These are phyloP conservation scores for Brassica hybrid DNA, from an alignment of 441 rosid species.

Conservation along the genomic window DNA sequence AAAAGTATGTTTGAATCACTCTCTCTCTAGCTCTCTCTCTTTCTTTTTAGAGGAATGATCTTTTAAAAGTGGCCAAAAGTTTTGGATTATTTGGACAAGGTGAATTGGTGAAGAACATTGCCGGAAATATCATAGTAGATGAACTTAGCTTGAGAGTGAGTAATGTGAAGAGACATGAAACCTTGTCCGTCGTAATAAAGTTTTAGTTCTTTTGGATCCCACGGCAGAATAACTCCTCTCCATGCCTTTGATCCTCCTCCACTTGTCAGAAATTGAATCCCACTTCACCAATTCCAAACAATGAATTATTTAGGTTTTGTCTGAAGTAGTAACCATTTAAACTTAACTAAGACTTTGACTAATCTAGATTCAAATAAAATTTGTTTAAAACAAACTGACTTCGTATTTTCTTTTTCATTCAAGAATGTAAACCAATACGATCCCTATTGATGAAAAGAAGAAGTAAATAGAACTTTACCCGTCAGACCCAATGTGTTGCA, in stretches of 20 bases:
- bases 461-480: constrained; percentile 40
- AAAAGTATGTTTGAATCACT: neutral
- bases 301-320: neutral
- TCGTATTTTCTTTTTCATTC: neutral
- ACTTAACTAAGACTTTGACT: neutral
- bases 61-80: neutral
- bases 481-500: constrained; percentile 53
- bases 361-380: no score
- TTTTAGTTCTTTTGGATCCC: constrained; percentile 54
- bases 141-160: constrained; percentile 35
- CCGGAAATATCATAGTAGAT: constrained; percentile 58
- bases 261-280: constrained; percentile 60
- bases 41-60: neutral
- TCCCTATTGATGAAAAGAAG: neutral
- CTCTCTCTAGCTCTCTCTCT: no score
- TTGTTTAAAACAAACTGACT: neutral
- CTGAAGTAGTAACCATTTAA: neutral
- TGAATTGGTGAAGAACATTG: constrained; percentile 59
- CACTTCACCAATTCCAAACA: neutral
- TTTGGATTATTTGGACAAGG: constrained; percentile 43
- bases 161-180: constrained; percentile 63
- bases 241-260: constrained; percentile 93
- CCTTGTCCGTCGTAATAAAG: constrained; percentile 77
- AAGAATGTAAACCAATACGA: neutral
- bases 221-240: constrained; percentile 52